These are phyloP conservation scores for Drosera spatulata DNA, from an alignment of 179 eudicot genomes.

Conservation along the genomic window DNA sequence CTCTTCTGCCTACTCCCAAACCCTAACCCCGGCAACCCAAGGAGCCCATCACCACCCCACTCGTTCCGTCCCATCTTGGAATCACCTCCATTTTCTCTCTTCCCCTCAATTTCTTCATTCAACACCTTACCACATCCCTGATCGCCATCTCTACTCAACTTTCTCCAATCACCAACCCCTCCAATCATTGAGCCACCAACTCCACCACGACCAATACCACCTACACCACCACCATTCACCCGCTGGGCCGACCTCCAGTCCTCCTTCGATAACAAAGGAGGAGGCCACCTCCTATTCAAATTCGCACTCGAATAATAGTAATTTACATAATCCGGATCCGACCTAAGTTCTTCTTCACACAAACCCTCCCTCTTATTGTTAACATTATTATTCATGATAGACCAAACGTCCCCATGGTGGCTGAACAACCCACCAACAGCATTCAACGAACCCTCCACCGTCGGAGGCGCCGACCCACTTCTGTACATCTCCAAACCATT, in stretches of 20 bases:
- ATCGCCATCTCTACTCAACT: constrained; percentile 24
- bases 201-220: constrained; percentile 24
- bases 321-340: constrained; percentile 79
- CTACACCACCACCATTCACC: constrained; percentile 22
- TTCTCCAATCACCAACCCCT: constrained; percentile 86
- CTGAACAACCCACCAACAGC: constrained; percentile 67
- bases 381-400: constrained; percentile 17
- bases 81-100: constrained; percentile 45
- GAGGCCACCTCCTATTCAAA: constrained; percentile 92
- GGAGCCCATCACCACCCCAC: constrained; percentile 83
- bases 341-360: constrained; percentile 77
- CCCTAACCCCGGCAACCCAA: constrained; percentile 91
- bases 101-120: constrained; percentile 50
- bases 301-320: constrained; percentile 85
- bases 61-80: constrained; percentile 29
- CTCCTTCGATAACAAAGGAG: constrained; percentile 87
- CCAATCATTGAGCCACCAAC: constrained; percentile 56
- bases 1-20: constrained; percentile 86
- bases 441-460: constrained; percentile 80
- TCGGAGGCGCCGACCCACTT: constrained; percentile 98
- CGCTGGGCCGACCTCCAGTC: constrained; percentile 87
- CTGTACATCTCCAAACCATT: constrained; percentile 55
- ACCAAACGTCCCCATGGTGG: constrained; percentile 21
- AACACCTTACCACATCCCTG: constrained; percentile 32
- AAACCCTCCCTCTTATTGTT: constrained; percentile 12